These are phyloP conservation scores for Fomes fomentarius DNA, from an alignment of 1,284 basidiomycete species.

Conservation along the genomic window DNA sequence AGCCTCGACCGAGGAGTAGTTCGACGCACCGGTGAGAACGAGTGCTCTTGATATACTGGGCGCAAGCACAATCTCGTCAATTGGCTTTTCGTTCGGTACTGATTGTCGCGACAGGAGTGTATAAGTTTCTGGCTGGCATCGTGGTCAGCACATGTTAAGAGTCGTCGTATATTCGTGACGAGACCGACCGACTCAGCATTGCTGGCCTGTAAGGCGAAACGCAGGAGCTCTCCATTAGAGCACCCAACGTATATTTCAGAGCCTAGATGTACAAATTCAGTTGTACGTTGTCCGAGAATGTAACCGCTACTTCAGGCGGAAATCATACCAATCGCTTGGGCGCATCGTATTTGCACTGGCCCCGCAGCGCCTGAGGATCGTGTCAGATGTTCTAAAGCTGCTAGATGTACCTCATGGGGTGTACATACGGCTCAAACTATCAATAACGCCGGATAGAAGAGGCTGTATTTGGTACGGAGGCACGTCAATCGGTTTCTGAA, in stretches of 20 bases:
- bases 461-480: slow-evolving; percentile 64
- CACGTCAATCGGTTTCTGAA: slow-evolving; percentile 45
- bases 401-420: background rate
- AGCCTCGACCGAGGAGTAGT: background rate
- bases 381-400: slow-evolving; percentile 2
- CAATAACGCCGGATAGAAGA: slow-evolving; percentile 48
- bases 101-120: slow-evolving; percentile 67
- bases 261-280: slow-evolving; percentile 36
- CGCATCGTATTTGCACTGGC: slow-evolving; percentile 35
- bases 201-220: slow-evolving; percentile 65
- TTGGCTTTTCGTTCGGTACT: slow-evolving; percentile 61
- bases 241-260: slow-evolving; percentile 78
- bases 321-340: slow-evolving; percentile 41
- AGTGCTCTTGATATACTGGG: slow-evolving; percentile 75
- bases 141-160: background rate
- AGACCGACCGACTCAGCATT: slow-evolving; percentile 52
- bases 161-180: background rate
- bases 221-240: slow-evolving; percentile 70
- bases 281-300: background rate
- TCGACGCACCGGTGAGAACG: slow-evolving; percentile 66
- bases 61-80: slow-evolving; percentile 79
- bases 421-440: slow-evolving; percentile 26
- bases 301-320: background rate
- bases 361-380: slow-evolving; percentile 18
- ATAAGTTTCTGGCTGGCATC: slow-evolving; percentile 61